Conservation (phyloP, 805 yeast species). For the Ogataea sp. region DNA sequence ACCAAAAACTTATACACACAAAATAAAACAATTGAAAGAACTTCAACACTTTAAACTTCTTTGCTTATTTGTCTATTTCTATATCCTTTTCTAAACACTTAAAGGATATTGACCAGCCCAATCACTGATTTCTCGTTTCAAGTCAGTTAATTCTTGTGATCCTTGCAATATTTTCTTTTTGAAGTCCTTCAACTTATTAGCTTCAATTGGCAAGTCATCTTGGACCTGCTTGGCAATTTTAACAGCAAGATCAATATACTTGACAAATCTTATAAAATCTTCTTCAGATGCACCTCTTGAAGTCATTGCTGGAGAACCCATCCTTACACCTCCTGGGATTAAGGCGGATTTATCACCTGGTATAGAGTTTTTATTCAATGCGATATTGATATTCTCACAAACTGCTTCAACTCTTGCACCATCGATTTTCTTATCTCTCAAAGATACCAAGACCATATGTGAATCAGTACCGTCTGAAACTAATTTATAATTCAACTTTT, state of each 20-base stretch:
- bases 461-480: slow-evolving; percentile 96
- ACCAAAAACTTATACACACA: no score
- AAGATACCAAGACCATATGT: slow-evolving; percentile 87
- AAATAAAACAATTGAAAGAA: no score
- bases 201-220: slow-evolving; percentile 76
- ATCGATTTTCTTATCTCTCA: slow-evolving; percentile 84
- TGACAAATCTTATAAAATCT: slow-evolving; percentile 75
- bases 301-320: slow-evolving; percentile 98
- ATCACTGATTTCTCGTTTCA: slow-evolving; percentile 70
- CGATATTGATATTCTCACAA: slow-evolving; percentile 89
- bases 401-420: slow-evolving; percentile 97
- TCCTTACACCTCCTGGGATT: slow-evolving; percentile 95
- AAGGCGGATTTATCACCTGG: slow-evolving; percentile 97
- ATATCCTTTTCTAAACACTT: slow-evolving; percentile 40
- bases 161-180: slow-evolving; percentile 72
- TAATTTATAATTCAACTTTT: slow-evolving; percentile 63
- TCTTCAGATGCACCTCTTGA: slow-evolving; percentile 90
- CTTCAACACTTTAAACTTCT: no score
- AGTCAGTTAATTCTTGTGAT: slow-evolving; percentile 54
- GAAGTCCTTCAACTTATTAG: slow-evolving; percentile 94
- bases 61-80: no score
- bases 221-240: slow-evolving; percentile 70
- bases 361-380: slow-evolving; percentile 93
- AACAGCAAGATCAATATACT: slow-evolving; percentile 76
- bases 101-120: slow-evolving; percentile 91